Conservation (phyloP, 2,329 filamentous ascomycete genomes). For the Polychaeton citri region DNA sequence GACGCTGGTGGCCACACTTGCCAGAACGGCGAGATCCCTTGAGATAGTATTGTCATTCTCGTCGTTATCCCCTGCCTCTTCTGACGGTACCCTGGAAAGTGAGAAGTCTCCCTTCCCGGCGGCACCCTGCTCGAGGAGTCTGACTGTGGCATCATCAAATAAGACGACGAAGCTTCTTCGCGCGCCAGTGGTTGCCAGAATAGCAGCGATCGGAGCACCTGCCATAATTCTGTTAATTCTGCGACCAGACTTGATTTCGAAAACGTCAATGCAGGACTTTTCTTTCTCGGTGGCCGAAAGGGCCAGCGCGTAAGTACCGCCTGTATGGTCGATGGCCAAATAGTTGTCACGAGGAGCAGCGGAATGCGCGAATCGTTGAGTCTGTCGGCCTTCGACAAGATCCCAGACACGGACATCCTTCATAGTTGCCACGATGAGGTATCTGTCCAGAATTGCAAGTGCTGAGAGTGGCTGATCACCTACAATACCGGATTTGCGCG, state of each 20-base stretch:
- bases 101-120: neutral
- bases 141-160: constrained; percentile 60
- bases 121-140: neutral
- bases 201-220: constrained; percentile 37
- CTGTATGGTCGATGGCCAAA: constrained; percentile 55
- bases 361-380: constrained; percentile 50
- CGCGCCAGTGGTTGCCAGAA: constrained; percentile 46
- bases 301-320: constrained; percentile 29
- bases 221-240: neutral
- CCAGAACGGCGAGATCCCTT: neutral
- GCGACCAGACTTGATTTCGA: neutral
- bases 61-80: constrained; percentile 2
- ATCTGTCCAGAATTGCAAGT: constrained; percentile 57
- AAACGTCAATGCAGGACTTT: neutral
- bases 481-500: constrained; percentile 41
- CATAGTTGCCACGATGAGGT: constrained; percentile 62
- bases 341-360: constrained; percentile 9
- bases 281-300: constrained; percentile 10
- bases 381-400: constrained; percentile 62
- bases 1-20: neutral
- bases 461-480: constrained; percentile 40
- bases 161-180: constrained; percentile 62
- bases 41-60: neutral
- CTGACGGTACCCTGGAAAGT: neutral
- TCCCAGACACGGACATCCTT: constrained; percentile 69